These are phyloP conservation scores for Agaricus subrufescens DNA, from an alignment of 768 basidiomycete genomes.

Conservation along the genomic window DNA sequence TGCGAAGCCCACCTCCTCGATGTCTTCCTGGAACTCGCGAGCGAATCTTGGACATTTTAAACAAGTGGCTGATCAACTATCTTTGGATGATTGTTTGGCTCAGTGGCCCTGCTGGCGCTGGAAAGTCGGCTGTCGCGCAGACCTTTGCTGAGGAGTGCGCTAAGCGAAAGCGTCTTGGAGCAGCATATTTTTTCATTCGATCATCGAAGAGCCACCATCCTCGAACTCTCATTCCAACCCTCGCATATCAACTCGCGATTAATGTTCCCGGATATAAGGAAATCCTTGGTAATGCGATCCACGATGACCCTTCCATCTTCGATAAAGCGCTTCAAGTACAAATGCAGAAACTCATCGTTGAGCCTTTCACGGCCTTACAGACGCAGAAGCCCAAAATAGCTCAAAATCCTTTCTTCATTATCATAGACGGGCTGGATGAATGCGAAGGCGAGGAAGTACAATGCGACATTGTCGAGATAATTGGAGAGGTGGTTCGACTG, in stretches of 20 bases:
- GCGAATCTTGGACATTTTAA: neutral
- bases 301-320: neutral
- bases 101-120: slow-evolving; percentile 5
- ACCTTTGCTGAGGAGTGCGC: slow-evolving; percentile 4
- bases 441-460: neutral
- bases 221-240: neutral
- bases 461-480: neutral
- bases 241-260: slow-evolving; percentile 6
- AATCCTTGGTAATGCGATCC: neutral
- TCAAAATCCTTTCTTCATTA: neutral
- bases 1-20: neutral
- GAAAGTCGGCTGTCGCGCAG: slow-evolving; percentile 10
- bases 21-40: slow-evolving; percentile 1
- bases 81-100: slow-evolving; percentile 6
- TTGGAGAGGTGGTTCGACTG: too few species aligned
- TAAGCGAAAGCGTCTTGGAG: neutral
- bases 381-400: too few species aligned
- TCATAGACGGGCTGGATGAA: slow-evolving; percentile 11
- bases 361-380: neutral
- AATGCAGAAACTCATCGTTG: slow-evolving; percentile 1
- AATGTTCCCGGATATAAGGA: neutral
- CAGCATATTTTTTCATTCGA: slow-evolving; percentile 7
- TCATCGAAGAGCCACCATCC: neutral
- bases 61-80: neutral
- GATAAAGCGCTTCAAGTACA: slow-evolving; percentile 2